phyloP scores from a whole-genome alignment of 441 rosid species.

The Euphorbia celastroides region DNA sequence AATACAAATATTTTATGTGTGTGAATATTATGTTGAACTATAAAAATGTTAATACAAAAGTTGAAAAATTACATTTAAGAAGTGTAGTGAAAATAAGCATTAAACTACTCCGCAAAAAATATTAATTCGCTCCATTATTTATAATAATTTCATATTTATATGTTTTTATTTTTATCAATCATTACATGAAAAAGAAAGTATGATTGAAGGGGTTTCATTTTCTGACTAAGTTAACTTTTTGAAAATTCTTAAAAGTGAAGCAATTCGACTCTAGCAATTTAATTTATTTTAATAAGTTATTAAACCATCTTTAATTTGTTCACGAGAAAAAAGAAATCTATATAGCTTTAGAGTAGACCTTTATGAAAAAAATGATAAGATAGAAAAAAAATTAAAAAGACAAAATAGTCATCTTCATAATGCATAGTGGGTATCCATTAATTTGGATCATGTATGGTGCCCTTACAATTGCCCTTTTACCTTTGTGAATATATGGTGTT shows the following conservation, averaged over 20 bases:
- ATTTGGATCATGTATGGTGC: slow-evolving; percentile 15
- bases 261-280: no score
- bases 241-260: no score
- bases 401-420: slow-evolving; percentile 19
- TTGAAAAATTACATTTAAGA: no score
- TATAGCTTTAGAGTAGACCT: background rate
- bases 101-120: no score
- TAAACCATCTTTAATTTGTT: background rate
- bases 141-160: background rate
- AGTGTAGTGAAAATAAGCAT: no score
- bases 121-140: no score
- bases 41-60: no score
- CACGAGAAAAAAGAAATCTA: background rate
- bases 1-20: no score
- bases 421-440: slow-evolving; percentile 28
- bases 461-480: background rate
- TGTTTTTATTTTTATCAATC: background rate
- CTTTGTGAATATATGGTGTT: slow-evolving; percentile 10
- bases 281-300: background rate
- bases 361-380: background rate
- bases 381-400: background rate
- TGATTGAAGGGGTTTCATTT: background rate
- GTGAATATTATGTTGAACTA: no score
- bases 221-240: background rate
- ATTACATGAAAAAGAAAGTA: background rate